Evolutionary conservation across 1,139 yeast genomes (phyloP).

Genomic region (Geotrichum carabidarum): DNA sequence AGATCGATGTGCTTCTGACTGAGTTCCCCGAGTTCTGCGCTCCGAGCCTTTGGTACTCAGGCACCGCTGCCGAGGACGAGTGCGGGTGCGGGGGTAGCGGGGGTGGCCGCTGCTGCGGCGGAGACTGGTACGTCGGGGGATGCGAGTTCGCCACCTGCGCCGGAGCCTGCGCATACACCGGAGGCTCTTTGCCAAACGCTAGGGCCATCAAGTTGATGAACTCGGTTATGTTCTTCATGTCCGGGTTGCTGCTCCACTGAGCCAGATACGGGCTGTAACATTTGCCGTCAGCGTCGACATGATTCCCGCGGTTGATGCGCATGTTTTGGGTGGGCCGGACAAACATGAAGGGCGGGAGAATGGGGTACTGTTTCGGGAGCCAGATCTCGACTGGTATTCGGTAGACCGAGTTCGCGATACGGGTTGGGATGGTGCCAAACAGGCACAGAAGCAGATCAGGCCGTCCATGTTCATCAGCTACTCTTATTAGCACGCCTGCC

Average conservation of each 20-base stretch:
- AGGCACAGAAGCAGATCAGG: slow-evolving; percentile 58
- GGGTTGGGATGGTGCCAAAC: slow-evolving; percentile 50
- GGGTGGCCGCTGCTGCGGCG: slow-evolving; percentile 19
- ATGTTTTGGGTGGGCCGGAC: slow-evolving; percentile 50
- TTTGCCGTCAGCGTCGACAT: slow-evolving; percentile 68
- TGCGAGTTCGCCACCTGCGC: slow-evolving; percentile 20
- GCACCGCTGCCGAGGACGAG: slow-evolving; percentile 1
- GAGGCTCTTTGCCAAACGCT: slow-evolving; percentile 47
- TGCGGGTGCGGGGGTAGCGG: slow-evolving; percentile 22
- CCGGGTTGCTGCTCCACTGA: slow-evolving; percentile 46
- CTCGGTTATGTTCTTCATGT: slow-evolving; percentile 37
- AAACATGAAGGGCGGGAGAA: slow-evolving; percentile 55
- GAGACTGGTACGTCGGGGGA: slow-evolving; percentile 13
- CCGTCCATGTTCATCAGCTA: slow-evolving; percentile 50
- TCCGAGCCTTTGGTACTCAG: neutral
- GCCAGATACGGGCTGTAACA: slow-evolving; percentile 66
- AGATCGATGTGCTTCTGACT: neutral
- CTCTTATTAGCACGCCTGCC: neutral
- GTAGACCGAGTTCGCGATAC: slow-evolving; percentile 34
- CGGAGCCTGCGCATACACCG: slow-evolving; percentile 45
- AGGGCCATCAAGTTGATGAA: slow-evolving; percentile 41
- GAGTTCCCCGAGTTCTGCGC: slow-evolving; percentile 14
- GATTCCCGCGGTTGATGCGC: slow-evolving; percentile 56
- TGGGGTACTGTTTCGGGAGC: slow-evolving; percentile 71
- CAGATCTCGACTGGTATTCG: slow-evolving; percentile 66